These are phyloP conservation scores for Aureobasidium sp. DNA, from an alignment of 2,329 filamentous ascomycete species.

Conservation along the genomic window DNA sequence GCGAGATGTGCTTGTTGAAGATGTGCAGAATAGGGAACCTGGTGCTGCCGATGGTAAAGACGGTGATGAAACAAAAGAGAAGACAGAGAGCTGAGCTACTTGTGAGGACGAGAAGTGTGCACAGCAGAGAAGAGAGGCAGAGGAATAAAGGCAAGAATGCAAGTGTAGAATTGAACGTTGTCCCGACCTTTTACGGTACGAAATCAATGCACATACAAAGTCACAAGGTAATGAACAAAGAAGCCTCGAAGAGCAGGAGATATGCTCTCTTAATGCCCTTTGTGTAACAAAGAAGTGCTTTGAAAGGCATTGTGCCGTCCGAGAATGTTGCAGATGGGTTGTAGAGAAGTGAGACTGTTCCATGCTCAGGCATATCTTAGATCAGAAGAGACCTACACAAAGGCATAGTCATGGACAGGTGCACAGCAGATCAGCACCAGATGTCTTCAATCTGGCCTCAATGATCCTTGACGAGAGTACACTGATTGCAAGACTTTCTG, in stretches of 20 bases:
- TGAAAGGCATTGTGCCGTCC: background rate
- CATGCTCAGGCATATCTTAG: background rate
- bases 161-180: background rate
- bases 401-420: background rate
- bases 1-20: background rate
- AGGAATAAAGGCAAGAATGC: background rate
- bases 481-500: background rate
- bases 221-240: background rate
- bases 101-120: background rate
- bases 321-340: background rate
- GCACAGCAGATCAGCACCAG: background rate
- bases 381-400: too few relatives aligned
- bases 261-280: background rate
- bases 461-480: background rate
- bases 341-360: background rate
- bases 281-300: background rate
- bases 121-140: background rate
- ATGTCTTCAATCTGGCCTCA: background rate
- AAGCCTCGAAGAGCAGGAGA: background rate
- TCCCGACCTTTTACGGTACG: background rate
- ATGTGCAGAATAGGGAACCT: background rate
- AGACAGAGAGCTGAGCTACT: background rate
- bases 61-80: background rate
- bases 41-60: background rate
- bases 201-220: background rate